These are phyloP conservation scores for Beta macrorhiza DNA, from an alignment of 179 eudicot species.

Conservation along the genomic window DNA sequence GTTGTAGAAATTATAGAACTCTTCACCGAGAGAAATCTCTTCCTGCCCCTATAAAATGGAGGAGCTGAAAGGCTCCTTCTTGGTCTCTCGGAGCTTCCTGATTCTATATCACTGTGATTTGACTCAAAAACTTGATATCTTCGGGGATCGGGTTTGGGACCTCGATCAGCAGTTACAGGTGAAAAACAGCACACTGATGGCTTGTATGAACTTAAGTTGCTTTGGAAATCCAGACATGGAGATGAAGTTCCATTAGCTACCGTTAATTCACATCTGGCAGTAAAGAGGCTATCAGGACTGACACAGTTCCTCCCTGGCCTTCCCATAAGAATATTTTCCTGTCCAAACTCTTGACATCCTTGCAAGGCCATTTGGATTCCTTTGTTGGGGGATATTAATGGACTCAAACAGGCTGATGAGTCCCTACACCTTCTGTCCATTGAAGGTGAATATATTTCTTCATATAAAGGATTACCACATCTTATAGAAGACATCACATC, in stretches of 20 bases:
- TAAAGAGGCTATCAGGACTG: constrained; percentile 22
- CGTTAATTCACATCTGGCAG: neutral
- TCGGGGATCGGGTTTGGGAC: constrained; percentile 20
- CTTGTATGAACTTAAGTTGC: constrained; percentile 17
- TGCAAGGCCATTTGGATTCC: constrained; percentile 27
- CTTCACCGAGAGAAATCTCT: constrained; percentile 40
- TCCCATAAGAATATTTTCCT: constrained; percentile 15
- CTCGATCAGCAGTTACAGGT: constrained; percentile 17
- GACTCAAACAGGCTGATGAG: constrained; percentile 27
- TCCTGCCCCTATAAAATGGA: constrained; percentile 62
- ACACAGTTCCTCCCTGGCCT: constrained; percentile 23
- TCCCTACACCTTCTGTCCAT: constrained; percentile 26
- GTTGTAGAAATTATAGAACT: constrained; percentile 29
- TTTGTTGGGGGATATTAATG: constrained; percentile 18
- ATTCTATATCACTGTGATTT: constrained; percentile 23
- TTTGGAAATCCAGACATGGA: constrained; percentile 30
- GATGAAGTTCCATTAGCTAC: constrained; percentile 31
- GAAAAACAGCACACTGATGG: constrained; percentile 29
- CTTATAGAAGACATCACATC: constrained; percentile 28
- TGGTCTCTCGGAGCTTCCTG: constrained; percentile 46
- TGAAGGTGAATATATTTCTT: constrained; percentile 32
- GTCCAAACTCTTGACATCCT: constrained; percentile 24
- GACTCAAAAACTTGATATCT: constrained; percentile 29
- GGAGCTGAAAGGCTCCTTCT: constrained; percentile 92
- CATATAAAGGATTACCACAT: constrained; percentile 23